A percentile compares a stretch with the other conserved stretches of the same genome.
These are phyloP conservation scores for Nicotiana undulata DNA, from an alignment of 257 asterid species.

Conservation along the genomic window DNA sequence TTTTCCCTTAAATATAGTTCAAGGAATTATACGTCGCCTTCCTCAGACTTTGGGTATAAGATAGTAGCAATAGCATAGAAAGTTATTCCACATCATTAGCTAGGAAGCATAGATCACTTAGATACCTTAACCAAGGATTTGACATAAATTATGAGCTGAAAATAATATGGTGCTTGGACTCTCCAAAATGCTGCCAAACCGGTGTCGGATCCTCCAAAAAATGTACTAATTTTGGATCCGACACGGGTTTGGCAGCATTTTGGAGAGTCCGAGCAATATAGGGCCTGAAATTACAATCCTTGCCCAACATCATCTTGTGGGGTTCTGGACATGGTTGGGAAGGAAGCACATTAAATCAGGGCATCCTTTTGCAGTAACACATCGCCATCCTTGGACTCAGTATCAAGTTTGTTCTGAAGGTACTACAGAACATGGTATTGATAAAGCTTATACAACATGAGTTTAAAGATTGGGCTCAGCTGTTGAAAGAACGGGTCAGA, in stretches of 20 bases:
- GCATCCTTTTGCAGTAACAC: background rate
- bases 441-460: background rate
- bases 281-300: background rate
- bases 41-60: background rate
- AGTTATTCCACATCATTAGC: background rate
- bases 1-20: background rate
- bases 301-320: background rate
- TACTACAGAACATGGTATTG: background rate
- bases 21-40: background rate
- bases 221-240: too few species aligned
- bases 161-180: too few species aligned
- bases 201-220: too few species aligned
- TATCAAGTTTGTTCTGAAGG: background rate
- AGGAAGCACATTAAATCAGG: background rate
- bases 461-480: background rate
- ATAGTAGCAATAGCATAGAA: background rate
- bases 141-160: background rate
- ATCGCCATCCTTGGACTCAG: background rate
- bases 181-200: too few species aligned
- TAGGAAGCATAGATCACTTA: background rate
- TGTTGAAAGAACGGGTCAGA: background rate
- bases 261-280: too few species aligned
- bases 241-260: too few species aligned
- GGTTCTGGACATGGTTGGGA: background rate
- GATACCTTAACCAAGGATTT: background rate